phyloP scores from a whole-genome alignment of 1,284 basidiomycete species.

The Ganoderma resinaceum region DNA sequence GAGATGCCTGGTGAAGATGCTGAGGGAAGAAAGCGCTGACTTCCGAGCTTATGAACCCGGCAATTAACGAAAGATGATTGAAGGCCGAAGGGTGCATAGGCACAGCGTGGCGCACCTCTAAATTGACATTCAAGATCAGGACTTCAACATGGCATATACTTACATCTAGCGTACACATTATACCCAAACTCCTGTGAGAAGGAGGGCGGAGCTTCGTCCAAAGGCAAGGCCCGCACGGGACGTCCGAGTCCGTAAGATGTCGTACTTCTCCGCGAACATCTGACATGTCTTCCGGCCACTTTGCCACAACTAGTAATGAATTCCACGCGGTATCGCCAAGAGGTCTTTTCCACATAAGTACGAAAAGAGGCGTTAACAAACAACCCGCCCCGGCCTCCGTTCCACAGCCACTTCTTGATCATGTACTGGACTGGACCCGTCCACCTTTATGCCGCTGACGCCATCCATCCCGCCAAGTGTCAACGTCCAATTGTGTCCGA shows the following conservation, averaged over 20 bases:
- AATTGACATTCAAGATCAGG: background rate
- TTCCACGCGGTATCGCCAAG: background rate
- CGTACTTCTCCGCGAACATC: conserved; percentile 8
- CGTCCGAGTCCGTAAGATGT: background rate
- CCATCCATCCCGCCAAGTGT: background rate
- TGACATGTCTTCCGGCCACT: background rate
- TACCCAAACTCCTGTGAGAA: background rate
- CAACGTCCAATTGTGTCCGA: conserved; percentile 3
- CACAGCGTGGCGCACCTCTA: background rate
- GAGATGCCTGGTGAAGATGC: too few relatives aligned
- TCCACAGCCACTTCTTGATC: background rate
- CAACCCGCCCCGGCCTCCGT: background rate
- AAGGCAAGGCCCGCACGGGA: background rate
- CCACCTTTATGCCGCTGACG: background rate
- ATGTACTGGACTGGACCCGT: background rate
- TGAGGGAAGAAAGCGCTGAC: too few relatives aligned
- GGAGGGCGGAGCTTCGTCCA: background rate
- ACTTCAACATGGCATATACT: background rate
- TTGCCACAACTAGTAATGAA: background rate
- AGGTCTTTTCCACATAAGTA: background rate
- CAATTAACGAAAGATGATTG: too few relatives aligned
- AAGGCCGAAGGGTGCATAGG: background rate
- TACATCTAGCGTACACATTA: background rate
- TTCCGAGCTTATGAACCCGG: background rate
- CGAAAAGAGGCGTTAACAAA: background rate